Base-by-base conservation (phyloP, 225 moss, liverwort and hornwort species). In the Pleurozium schreberi region DNA sequence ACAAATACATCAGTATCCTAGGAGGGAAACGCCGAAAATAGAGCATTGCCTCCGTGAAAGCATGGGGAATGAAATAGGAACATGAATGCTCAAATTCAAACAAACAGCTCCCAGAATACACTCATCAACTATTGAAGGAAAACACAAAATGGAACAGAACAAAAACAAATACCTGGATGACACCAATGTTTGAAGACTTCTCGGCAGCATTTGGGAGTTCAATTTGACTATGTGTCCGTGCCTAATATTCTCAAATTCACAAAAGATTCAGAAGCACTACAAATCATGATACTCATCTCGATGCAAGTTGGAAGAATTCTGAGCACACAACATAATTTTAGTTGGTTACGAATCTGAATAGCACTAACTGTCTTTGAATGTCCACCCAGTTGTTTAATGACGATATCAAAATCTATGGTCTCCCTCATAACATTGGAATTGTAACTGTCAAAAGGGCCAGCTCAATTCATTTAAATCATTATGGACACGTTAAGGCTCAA, bases 121-220 rank as follows among this genome's bases (percentile, higher is more conserved):
- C 43, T 83, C 53, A 57, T 63, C 59, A 52, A 58, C 45, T 28
- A 26, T 76, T n/a, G 63, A 33, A 88, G 65, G 57, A 26, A n/a
- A 80, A 64, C 52, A 38, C 34, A 58, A 84, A 31, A 85, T 76
- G 16, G 45, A 42, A 75, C 19, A 50, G 26, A 65, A 61, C 36
- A 42, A 36, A 83, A 75, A 70, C 47, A 13, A 43, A 50, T 84
- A 97, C 98, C 96, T 99, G 98, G 77, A 99, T 91, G 57, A 97
- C 90, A 68, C 92, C 98, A 83, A 97, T 92, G 70, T 97, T 99
- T 86, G 98, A 92, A 68, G 92, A 92, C 81, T 92, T 95, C 76
- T 96, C 96, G 28, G 92, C 88, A 87, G 61, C 79, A 88, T 99
- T 95, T 90, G 97, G 94, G 69, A 99, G 96, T 67, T 97, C 95